Evolutionary conservation across 768 basidiomycete genomes (phyloP).

Genomic region (Hebeloma cylindrosporum): DNA sequence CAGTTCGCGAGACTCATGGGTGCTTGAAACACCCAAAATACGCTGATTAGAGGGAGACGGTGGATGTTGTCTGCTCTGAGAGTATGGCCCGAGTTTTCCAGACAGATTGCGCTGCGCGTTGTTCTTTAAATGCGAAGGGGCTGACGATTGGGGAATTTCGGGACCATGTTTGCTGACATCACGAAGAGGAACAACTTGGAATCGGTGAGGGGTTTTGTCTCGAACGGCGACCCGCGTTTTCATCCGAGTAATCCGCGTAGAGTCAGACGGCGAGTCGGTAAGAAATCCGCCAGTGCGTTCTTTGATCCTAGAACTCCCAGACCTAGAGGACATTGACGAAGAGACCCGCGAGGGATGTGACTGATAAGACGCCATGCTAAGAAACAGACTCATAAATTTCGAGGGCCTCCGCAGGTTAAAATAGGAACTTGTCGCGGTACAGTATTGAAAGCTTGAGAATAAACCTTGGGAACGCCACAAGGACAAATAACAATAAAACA

Average conservation of each 20-base stretch:
- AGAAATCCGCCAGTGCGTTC: no score
- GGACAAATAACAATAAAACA: no score
- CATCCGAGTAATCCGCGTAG: constrained; percentile 38
- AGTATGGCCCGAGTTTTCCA: constrained; percentile 11
- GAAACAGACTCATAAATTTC: no score
- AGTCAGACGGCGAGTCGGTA: constrained; percentile 21
- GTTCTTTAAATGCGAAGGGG: constrained; percentile 11
- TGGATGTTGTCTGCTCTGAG: constrained; percentile 8
- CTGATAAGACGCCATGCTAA: no score
- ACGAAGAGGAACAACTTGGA: constrained; percentile 43
- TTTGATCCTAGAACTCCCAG: no score
- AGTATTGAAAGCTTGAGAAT: no score
- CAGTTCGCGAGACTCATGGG: not conserved
- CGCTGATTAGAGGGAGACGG: constrained; percentile 9
- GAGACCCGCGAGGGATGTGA: no score
- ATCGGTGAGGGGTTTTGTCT: constrained; percentile 42
- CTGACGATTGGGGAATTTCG: constrained; percentile 5
- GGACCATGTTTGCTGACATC: constrained; percentile 28
- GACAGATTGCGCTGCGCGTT: constrained; percentile 11
- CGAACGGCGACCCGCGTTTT: constrained; percentile 46
- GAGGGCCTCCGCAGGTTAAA: no score
- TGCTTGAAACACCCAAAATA: not conserved
- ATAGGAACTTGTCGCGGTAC: no score
- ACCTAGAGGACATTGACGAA: no score
- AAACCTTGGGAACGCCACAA: no score